Evolutionary conservation across 129 eudicot genomes (phyloP).

Genomic region (Arctium lappa): DNA sequence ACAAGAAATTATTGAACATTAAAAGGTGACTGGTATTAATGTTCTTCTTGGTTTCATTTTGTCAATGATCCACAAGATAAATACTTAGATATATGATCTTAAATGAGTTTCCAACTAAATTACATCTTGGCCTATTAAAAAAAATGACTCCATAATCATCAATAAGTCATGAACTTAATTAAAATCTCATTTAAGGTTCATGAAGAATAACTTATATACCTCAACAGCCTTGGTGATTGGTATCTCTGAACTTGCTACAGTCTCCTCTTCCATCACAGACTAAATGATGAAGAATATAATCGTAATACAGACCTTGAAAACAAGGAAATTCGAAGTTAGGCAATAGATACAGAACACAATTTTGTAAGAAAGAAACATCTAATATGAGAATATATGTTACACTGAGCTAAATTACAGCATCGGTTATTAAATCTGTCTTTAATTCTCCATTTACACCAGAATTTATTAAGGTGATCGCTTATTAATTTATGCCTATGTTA

Average conservation of each 20-base stretch:
- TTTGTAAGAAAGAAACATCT: neutral
- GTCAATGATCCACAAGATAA: neutral
- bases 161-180: neutral
- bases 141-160: neutral
- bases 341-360: constrained; percentile 1
- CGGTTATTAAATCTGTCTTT: constrained; percentile 10
- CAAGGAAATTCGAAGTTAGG: constrained; percentile 4
- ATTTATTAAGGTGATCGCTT: neutral
- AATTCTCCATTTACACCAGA: constrained; percentile 20
- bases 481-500: neutral
- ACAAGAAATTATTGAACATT: neutral
- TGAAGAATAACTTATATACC: constrained; percentile 30
- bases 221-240: constrained; percentile 52
- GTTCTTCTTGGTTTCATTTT: neutral
- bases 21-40: neutral
- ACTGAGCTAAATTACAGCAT: constrained; percentile 6
- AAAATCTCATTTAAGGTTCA: neutral
- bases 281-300: neutral
- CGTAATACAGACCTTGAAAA: constrained; percentile 13
- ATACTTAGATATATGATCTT: neutral
- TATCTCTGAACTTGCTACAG: constrained; percentile 44
- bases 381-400: constrained; percentile 15
- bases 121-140: neutral
- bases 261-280: constrained; percentile 55
- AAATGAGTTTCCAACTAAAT: neutral